Evolutionary conservation across 305 asterid species (phyloP).

Genomic region (Ilex paraguariensis): DNA sequence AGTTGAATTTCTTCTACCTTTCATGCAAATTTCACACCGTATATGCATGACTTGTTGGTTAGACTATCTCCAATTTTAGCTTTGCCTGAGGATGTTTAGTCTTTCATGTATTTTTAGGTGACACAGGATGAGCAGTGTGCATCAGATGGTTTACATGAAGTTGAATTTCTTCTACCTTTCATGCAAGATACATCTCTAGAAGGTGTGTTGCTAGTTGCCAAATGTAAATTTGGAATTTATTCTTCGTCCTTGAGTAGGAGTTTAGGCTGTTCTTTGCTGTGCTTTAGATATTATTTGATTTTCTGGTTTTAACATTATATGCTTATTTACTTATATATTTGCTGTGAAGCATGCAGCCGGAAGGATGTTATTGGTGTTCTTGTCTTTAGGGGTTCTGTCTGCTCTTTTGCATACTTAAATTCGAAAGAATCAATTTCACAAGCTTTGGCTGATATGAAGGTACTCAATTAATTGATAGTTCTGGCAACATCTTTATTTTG

Average conservation of each 20-base stretch:
- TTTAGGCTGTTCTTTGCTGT: no score
- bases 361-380: constrained; percentile 77
- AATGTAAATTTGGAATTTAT: no score
- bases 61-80: no score
- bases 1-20: no score
- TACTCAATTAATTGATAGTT: constrained; percentile 15
- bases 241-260: no score
- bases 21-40: no score
- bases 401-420: constrained; percentile 75
- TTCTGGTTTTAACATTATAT: not conserved
- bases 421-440: constrained; percentile 76
- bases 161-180: constrained; percentile 88
- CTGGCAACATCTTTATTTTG: not conserved
- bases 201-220: constrained; percentile 40
- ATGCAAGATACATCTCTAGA: constrained; percentile 60
- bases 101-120: constrained; percentile 33
- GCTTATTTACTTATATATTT: constrained; percentile 11
- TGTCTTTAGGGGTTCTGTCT: constrained; percentile 59
- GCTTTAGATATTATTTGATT: not conserved
- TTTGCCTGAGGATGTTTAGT: not conserved
- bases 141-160: constrained; percentile 63
- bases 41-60: no score
- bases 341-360: constrained; percentile 56
- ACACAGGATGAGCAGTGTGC: constrained; percentile 57
- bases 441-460: constrained; percentile 90